Evolutionary conservation across 371 early-diverging fungal genomes (phyloP).

Genomic region (Rhizomucor miehei): DNA sequence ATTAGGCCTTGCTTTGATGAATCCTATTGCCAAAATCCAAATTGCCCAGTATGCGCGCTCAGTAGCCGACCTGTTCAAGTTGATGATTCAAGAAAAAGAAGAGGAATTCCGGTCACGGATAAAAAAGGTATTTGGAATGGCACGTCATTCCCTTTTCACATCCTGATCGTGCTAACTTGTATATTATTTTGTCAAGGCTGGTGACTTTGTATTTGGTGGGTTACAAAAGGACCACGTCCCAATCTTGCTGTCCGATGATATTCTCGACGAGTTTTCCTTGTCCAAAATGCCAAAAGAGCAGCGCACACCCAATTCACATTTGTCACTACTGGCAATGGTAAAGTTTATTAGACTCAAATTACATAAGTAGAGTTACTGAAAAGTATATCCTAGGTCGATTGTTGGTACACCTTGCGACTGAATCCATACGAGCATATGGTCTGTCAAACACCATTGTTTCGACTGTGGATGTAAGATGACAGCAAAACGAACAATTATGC

Average conservation of each 20-base stretch:
- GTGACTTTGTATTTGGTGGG: slow-evolving; percentile 84
- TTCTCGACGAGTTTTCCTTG: slow-evolving; percentile 88
- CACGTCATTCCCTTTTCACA: not conserved
- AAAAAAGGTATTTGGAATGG: slow-evolving; percentile 32
- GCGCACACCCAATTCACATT: slow-evolving; percentile 85
- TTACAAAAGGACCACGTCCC: slow-evolving; percentile 54
- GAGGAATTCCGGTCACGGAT: slow-evolving; percentile 76
- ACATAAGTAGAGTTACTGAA: slow-evolving; percentile 1
- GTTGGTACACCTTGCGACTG: slow-evolving; percentile 82
- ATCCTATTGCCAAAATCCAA: slow-evolving; percentile 85
- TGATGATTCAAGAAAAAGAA: slow-evolving; percentile 90
- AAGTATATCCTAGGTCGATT: slow-evolving; percentile 57
- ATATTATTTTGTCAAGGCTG: slow-evolving; percentile 46
- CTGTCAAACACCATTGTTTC: slow-evolving; percentile 94
- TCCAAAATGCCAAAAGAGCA: slow-evolving; percentile 75
- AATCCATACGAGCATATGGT: slow-evolving; percentile 94
- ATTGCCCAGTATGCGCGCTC: slow-evolving; percentile 86
- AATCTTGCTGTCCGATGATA: slow-evolving; percentile 76
- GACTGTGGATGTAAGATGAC: slow-evolving; percentile 77
- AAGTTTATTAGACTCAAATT: not conserved
- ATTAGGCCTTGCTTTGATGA: slow-evolving; percentile 86
- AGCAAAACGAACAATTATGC: not conserved
- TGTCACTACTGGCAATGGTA: slow-evolving; percentile 90
- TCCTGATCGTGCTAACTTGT: not conserved
- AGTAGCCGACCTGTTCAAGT: slow-evolving; percentile 85